Percentiles rank a stretch among this genome's conserved stretches.
Evolutionary conservation across 1,284 basidiomycete genomes (phyloP).

Genomic region (Coriolopsis trogii): DNA sequence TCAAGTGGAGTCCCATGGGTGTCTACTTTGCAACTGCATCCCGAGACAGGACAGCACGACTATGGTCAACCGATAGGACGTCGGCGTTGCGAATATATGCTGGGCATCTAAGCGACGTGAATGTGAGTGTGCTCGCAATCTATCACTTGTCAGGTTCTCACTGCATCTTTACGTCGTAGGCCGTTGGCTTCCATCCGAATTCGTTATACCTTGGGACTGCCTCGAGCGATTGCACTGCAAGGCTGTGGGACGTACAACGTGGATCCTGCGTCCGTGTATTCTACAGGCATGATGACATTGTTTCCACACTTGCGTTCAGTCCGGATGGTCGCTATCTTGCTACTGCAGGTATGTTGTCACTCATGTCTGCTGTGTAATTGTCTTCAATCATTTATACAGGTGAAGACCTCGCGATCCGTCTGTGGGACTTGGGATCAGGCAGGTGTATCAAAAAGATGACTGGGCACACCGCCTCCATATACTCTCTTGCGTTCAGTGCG

Average conservation of each 20-base stretch:
- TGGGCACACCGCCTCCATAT: conserved; percentile 88
- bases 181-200: conserved; percentile 96
- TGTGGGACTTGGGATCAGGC: conserved; percentile 97
- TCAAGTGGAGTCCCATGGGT: conserved; percentile 97
- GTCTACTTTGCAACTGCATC: conserved; percentile 98
- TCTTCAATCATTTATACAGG: too few species aligned
- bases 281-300: conserved; percentile 90
- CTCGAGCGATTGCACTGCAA: conserved; percentile 93
- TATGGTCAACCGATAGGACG: conserved; percentile 95
- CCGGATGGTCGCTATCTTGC: conserved; percentile 95
- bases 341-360: conserved; percentile 81
- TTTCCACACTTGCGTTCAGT: conserved; percentile 89
- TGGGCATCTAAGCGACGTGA: conserved; percentile 96
- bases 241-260: conserved; percentile 98
- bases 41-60: conserved; percentile 90
- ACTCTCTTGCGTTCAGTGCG: conserved; percentile 89
- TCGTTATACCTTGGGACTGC: conserved; percentile 97
- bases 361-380: too few species aligned
- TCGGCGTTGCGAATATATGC: conserved; percentile 92
- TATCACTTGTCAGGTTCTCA: neutral
- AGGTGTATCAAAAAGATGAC: conserved; percentile 96
- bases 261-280: conserved; percentile 95
- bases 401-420: conserved; percentile 90
- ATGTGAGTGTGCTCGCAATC: conserved; percentile 59
- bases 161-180: conserved; percentile 51